Percentiles rank a stretch among this genome's conserved stretches.
Conservation (phyloP, 2,329 filamentous ascomycete species). For the Rhynchosporium graminicola region DNA sequence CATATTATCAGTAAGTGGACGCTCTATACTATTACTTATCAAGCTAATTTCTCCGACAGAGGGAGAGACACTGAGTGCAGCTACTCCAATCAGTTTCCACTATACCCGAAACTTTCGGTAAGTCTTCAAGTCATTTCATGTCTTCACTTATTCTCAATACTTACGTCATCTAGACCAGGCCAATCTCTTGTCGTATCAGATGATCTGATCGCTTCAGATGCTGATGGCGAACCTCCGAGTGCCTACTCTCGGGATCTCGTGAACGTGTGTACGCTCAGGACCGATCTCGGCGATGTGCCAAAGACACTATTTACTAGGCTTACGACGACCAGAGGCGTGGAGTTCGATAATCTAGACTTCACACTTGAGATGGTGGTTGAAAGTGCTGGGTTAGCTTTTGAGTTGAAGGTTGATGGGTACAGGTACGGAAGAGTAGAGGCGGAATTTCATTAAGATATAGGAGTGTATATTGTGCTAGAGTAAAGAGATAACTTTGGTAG, state of each 20-base stretch:
- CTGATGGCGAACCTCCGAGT: constrained; percentile 60
- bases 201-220: constrained; percentile 75
- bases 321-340: constrained; percentile 76
- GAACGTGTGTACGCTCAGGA: constrained; percentile 78
- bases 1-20: constrained; percentile 64
- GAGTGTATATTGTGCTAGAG: neutral
- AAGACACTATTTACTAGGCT: constrained; percentile 71
- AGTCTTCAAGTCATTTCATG: neutral
- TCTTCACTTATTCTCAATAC: neutral
- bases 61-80: constrained; percentile 75
- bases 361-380: constrained; percentile 82
- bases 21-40: neutral
- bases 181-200: constrained; percentile 76
- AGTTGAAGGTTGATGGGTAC: constrained; percentile 76
- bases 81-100: constrained; percentile 75
- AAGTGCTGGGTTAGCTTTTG: constrained; percentile 74
- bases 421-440: constrained; percentile 76
- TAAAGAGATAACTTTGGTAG: neutral
- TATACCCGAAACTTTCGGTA: constrained; percentile 75
- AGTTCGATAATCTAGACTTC: constrained; percentile 82
- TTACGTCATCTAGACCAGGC: constrained; percentile 54
- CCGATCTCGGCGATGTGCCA: constrained; percentile 74
- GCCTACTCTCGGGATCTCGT: constrained; percentile 62
- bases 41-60: constrained; percentile 40
- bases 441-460: constrained; percentile 63